Conservation (phyloP, 306 rosid genomes). For the Begonia fuchsioides region DNA sequence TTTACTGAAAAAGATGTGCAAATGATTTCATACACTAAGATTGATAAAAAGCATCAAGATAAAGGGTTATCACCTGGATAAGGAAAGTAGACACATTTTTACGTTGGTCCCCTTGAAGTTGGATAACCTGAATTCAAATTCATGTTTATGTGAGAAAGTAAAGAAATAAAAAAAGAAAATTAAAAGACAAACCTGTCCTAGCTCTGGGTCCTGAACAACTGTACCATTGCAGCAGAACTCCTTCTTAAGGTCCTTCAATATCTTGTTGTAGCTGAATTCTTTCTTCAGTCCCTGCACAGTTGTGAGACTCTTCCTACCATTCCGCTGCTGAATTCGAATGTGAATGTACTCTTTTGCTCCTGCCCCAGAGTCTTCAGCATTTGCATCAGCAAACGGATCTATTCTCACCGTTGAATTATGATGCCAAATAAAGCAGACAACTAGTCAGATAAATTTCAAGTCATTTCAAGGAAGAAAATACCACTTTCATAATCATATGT, state of each 20-base stretch:
- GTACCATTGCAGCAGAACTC: constrained; percentile 90
- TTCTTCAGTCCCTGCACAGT: constrained; percentile 88
- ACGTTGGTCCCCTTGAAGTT: constrained; percentile 87
- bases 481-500: too few species aligned
- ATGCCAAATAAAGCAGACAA: too few species aligned
- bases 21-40: too few species aligned
- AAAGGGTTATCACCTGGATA: too few species aligned
- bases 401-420: too few species aligned
- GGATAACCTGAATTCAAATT: constrained; percentile 47
- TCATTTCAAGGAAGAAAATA: too few species aligned
- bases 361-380: too few species aligned
- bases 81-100: constrained; percentile 41
- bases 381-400: too few species aligned
- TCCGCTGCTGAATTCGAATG: constrained; percentile 79
- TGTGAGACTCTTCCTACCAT: constrained; percentile 83
- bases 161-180: neutral
- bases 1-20: too few species aligned
- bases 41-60: too few species aligned
- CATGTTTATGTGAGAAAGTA: constrained; percentile 2
- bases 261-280: constrained; percentile 47
- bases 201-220: constrained; percentile 84
- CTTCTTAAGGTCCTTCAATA: constrained; percentile 73
- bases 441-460: too few species aligned
- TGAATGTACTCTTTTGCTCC: constrained; percentile 74
- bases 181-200: constrained; percentile 55